These are phyloP conservation scores for Phytopythium montanum DNA, from an alignment of 352 stramenopile genomes.

Conservation along the genomic window DNA sequence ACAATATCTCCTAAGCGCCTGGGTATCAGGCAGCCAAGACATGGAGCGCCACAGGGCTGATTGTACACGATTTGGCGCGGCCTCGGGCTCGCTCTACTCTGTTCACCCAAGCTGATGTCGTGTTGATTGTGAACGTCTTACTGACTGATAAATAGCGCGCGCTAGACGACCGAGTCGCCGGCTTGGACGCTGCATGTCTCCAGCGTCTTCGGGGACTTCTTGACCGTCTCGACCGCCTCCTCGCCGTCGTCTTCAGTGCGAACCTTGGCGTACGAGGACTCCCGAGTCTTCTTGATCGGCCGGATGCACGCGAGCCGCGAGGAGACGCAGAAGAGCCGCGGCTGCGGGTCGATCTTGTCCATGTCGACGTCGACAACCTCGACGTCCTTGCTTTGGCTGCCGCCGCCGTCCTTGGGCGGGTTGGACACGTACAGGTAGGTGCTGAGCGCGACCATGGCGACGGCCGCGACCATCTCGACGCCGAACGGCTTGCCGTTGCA, in stretches of 20 bases:
- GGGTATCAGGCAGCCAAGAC: too few relatives aligned
- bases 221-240: background rate
- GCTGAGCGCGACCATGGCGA: constrained; percentile 54
- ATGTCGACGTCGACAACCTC: background rate
- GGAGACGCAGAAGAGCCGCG: background rate
- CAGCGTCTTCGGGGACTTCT: background rate
- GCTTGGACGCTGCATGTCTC: background rate
- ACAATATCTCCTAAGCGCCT: constrained; percentile 85
- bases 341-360: constrained; percentile 1
- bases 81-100: background rate
- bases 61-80: background rate
- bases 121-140: too few relatives aligned
- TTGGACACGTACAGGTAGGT: constrained; percentile 76
- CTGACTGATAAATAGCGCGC: background rate
- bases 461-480: constrained; percentile 43
- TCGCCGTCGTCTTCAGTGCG: background rate
- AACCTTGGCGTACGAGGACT: background rate
- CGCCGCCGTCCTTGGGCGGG: constrained; percentile 12
- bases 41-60: background rate
- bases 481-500: constrained; percentile 76
- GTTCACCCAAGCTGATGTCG: background rate
- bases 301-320: constrained; percentile 1
- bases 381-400: too few relatives aligned
- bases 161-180: background rate
- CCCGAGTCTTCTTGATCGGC: background rate